Evolutionary conservation across 2,329 filamentous ascomycete species (phyloP), one percentile per base, ranked within the genome.

Genomic region (Aspergillus glaucus): DNA sequence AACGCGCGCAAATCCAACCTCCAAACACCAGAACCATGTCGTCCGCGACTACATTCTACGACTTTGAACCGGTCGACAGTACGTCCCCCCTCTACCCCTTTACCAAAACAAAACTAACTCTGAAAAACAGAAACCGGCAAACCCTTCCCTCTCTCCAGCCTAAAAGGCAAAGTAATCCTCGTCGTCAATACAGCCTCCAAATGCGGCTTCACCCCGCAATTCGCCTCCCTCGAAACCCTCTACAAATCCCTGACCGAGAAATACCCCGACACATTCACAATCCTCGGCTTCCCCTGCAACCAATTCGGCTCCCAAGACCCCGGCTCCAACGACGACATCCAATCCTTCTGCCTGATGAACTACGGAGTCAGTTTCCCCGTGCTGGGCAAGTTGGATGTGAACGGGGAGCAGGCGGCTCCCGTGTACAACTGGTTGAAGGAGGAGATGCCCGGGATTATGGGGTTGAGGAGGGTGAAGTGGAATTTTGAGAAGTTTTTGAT

Each of bases 401-500:
- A 98, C 69, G 93, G 93, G 62, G 82, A 86, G 60, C 77, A 82
- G 26, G 86, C 90, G 43, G 82, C 83, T 61, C 90, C 91, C 1
- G 72, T 95, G 34, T 97, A 79, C 70, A 79, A 87, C 66, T 98
- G 79, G 79, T 67, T 85, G 71, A 85, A 85, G 76, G 71, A 70
- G 50, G 73, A 79, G 70, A 86, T 89, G 77, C 80, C 92, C 1
- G 91, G 93, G 19, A 64, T 96, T 48, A 74, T 97, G 74, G 93
- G 93, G 17, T 69, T 97, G 65, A 92, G 94, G 84, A 74, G 85
- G 54, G 79, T 98, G 62, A 96, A 97, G 86, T 98, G 93, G 93
- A 98, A 98, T 75, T 98, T 97, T 76, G 93, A 98, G 73, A 98
- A 98, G 81, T 98, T 96, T 74, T 75, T 98, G 55, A 77, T 98